Base-by-base conservation (phyloP, 805 yeast genomes). In the Martiniozyma abietophila region DNA sequence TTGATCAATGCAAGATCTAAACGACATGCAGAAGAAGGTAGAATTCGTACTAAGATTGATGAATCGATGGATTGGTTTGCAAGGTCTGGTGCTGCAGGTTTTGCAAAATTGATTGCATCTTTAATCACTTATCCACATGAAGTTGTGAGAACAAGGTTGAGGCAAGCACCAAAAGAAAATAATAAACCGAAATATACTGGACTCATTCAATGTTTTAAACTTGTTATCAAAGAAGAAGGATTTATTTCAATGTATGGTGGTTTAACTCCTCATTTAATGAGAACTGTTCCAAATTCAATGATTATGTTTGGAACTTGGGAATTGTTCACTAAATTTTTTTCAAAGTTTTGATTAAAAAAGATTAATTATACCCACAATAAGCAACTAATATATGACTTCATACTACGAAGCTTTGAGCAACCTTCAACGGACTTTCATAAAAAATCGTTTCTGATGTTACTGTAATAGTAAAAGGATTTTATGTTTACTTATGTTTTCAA, bases 231-330 rank as follows among this genome's bases (percentile, higher is more conserved):
- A 49, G 96, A 92, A 51, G 98, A 92, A 61, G 98, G 99, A 1
- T 58, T 89, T 34, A 78, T 71, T 6, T 80, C 95, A 9, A 81
- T 92, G 85, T 92, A 92, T 54, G 96, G 99, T 36, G 99, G 99
- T 1, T 67, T 92, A 49, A 92, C 99, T 2, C 96, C 99, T 4
- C 99, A 92, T 60, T 64, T 92, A 50, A 71, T 92, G 63, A 74
- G 98, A 59, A 92, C 98, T 0, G 98, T 92, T 34, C 99, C 99
- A 3, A 92, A 92, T 59, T 82, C 95, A 51, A 86, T 92, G 54
- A 89, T 92, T 47, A 92, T 92, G 98, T 92, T 92, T 64, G 98
- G 99, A 29, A 88, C 97, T 3, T 92, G 97, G 97, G 99, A 92
- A 54, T 56, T 92, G 22, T 75, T 81, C 36, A 75, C 80, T 31